Evolutionary conservation across 1,139 yeast species (phyloP).

Genomic region (Sugiyamaella sp.): DNA sequence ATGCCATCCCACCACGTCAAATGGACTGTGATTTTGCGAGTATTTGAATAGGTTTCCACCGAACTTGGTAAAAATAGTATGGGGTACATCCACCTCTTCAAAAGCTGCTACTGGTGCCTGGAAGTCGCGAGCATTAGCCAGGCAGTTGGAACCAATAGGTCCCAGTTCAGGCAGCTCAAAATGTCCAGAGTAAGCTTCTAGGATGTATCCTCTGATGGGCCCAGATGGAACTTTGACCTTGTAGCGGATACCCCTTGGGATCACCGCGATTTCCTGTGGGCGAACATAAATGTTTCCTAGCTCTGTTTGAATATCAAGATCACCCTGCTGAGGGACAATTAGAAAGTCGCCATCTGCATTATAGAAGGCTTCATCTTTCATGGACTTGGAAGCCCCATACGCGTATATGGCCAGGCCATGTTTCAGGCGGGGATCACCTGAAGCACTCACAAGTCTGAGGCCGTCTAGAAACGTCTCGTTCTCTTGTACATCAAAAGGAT

Average conservation of each 20-base stretch:
- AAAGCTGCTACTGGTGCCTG: conserved; percentile 35
- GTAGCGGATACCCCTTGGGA: conserved; percentile 39
- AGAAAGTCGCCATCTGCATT: conserved; percentile 37
- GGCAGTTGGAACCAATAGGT: conserved; percentile 40
- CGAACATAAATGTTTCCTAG: conserved; percentile 37
- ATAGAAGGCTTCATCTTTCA: conserved; percentile 37
- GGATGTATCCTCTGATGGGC: conserved; percentile 34
- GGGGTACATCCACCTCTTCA: conserved; percentile 26
- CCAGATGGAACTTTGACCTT: conserved; percentile 30
- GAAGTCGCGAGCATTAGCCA: conserved; percentile 41
- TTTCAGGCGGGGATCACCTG: conserved; percentile 37
- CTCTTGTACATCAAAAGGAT: conserved; percentile 35
- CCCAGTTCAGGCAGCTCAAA: conserved; percentile 41
- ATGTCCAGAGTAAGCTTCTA: conserved; percentile 36
- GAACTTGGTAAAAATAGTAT: conserved; percentile 33
- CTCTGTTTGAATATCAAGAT: conserved; percentile 38
- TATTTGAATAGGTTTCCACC: conserved; percentile 34
- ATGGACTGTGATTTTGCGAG: conserved; percentile 37
- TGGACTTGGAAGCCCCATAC: conserved; percentile 34
- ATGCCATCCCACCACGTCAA: conserved; percentile 41
- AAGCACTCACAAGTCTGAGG: conserved; percentile 37
- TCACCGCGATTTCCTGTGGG: conserved; percentile 39
- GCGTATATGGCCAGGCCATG: conserved; percentile 39
- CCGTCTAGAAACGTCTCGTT: conserved; percentile 35
- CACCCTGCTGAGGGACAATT: conserved; percentile 39